Percentiles rank a stretch among this genome's conserved stretches.
Evolutionary conservation across 805 yeast species (phyloP).

Genomic region (Isabelozyma pseudorhagii): DNA sequence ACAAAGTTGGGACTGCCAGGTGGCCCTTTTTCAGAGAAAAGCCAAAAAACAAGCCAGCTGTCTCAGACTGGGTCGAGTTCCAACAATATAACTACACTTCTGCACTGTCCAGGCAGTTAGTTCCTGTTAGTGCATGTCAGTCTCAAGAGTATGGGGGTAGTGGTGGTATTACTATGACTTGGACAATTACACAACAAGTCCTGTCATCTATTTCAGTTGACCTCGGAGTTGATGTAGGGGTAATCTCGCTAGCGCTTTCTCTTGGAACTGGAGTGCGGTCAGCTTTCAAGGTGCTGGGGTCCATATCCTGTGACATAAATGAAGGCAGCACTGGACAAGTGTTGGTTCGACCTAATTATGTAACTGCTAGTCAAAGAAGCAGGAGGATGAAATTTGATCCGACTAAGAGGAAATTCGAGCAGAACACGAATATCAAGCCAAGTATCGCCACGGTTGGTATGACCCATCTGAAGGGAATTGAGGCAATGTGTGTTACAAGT

Average conservation of each 20-base stretch:
- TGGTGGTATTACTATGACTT: constrained; percentile 9
- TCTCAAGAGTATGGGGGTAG: constrained; percentile 10
- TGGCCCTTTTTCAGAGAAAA: background rate
- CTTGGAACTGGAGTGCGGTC: background rate
- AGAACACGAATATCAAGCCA: background rate
- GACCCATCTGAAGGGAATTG: constrained; percentile 6
- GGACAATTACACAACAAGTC: background rate
- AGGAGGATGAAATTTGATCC: constrained; percentile 10
- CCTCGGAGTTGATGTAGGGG: background rate
- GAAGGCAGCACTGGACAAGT: constrained; percentile 17
- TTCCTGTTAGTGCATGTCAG: constrained; percentile 14
- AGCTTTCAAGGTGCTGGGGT: background rate
- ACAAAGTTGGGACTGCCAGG: background rate
- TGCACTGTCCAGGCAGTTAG: constrained; percentile 3
- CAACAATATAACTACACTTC: background rate
- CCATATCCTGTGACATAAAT: background rate
- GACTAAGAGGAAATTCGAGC: background rate
- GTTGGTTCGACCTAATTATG: constrained; percentile 13
- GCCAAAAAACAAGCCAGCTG: background rate
- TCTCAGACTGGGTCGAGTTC: constrained; percentile 10
- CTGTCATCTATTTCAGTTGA: background rate
- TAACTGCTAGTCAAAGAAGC: constrained; percentile 6
- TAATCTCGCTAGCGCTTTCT: background rate
- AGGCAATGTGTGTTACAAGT: constrained; percentile 19
- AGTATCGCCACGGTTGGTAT: constrained; percentile 1